A percentile compares a stretch with the other conserved stretches of the same genome.
Conservation (phyloP, 208 protist genomes). For the Acanthamoeba triangularis region DNA sequence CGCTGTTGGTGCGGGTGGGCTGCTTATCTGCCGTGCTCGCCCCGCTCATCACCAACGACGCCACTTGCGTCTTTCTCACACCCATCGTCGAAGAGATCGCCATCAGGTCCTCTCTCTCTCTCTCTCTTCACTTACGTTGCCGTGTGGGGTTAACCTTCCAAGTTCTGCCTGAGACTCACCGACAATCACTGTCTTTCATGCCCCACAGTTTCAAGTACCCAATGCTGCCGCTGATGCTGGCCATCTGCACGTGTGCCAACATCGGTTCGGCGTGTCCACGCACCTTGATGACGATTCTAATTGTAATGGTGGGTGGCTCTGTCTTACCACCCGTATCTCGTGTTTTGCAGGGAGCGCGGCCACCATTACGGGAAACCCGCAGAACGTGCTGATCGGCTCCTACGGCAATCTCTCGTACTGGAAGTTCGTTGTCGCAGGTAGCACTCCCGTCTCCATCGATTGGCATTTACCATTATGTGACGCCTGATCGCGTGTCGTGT, state of each 20-base stretch:
- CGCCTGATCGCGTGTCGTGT: not conserved
- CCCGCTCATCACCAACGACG: constrained; percentile 54
- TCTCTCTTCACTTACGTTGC: not conserved
- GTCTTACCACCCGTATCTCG: not conserved
- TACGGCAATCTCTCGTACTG: constrained; percentile 42
- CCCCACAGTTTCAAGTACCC: constrained; percentile 11
- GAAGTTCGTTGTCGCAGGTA: constrained; percentile 35
- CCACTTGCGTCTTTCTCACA: constrained; percentile 55
- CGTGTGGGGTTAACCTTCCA: not conserved
- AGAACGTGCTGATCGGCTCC: constrained; percentile 52
- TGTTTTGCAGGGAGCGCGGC: not conserved
- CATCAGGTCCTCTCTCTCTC: constrained; percentile 1
- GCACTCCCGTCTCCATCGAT: not conserved
- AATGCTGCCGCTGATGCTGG: constrained; percentile 36
- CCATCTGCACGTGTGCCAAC: constrained; percentile 56
- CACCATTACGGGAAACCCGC: constrained; percentile 29
- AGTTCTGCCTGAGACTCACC: not conserved
- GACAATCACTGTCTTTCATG: not conserved
- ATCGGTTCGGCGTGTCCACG: not conserved
- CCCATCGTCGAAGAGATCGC: constrained; percentile 47
- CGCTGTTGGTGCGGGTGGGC: constrained; percentile 24
- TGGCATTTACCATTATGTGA: not conserved
- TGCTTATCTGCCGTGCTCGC: constrained; percentile 11
- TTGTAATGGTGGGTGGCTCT: not conserved
- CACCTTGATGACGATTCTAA: not conserved